Conservation (phyloP, 495 filamentous ascomycete genomes). For the Penicillium egyptiacum region DNA sequence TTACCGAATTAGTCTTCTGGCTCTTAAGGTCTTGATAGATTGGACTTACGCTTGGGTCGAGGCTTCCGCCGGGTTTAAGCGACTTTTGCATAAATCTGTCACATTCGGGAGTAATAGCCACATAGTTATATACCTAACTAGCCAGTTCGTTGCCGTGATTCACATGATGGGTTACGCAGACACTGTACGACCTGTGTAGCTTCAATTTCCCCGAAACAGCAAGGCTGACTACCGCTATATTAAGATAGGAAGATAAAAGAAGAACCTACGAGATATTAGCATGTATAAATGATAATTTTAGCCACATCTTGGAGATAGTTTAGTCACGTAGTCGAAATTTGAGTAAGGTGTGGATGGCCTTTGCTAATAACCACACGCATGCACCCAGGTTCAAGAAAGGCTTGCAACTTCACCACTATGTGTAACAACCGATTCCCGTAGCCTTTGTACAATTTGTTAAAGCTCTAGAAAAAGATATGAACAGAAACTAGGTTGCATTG, state of each 20-base stretch:
- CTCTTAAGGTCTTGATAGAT: not conserved
- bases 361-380: not conserved
- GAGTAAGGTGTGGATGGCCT: not conserved
- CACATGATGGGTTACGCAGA: conserved; percentile 14
- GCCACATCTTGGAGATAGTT: not conserved
- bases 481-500: not conserved
- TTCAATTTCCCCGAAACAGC: not conserved
- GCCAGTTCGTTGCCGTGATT: not conserved
- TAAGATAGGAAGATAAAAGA: not conserved
- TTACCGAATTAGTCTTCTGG: not conserved
- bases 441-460: not conserved
- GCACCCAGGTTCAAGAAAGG: not conserved
- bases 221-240: not conserved
- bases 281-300: not conserved
- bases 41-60: not conserved
- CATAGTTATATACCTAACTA: not conserved
- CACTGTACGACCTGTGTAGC: conserved; percentile 2
- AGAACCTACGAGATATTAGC: not conserved
- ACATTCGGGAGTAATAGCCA: not conserved
- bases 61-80: not conserved
- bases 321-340: not conserved
- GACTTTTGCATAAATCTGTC: not conserved
- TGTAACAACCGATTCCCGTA: conserved; percentile 6
- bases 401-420: conserved; percentile 17
- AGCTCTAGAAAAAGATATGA: not conserved